These are phyloP conservation scores for barley (Hordeum vulgare) DNA, from an alignment of 176 grass and related monocot genomes.

Conservation along the genomic window DNA sequence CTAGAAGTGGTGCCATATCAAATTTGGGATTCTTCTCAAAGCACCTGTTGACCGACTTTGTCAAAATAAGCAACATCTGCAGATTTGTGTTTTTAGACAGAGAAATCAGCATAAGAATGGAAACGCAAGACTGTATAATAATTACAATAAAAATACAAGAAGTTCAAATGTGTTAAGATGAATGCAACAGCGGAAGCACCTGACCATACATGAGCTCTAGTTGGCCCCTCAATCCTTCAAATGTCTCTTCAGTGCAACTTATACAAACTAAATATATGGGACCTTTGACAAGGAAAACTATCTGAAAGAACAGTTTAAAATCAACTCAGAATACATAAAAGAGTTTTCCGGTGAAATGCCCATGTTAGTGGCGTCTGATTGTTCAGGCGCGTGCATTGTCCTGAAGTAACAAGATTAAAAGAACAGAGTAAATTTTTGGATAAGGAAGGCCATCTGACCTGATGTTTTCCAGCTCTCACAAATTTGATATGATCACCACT, in stretches of 20 bases:
- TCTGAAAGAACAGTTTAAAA: slow-evolving; percentile 44
- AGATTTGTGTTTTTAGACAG: background rate
- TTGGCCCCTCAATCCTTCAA: slow-evolving; percentile 72
- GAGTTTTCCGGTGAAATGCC: background rate
- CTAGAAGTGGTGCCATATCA: slow-evolving; percentile 85
- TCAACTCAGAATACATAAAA: slow-evolving; percentile 2
- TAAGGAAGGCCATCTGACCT: slow-evolving; percentile 39
- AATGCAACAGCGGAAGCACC: slow-evolving; percentile 45
- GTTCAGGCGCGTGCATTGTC: background rate
- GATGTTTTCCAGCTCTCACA: slow-evolving; percentile 91
- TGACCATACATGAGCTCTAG: slow-evolving; percentile 96
- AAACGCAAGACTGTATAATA: background rate
- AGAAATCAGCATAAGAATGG: slow-evolving; percentile 21
- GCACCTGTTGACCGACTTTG: slow-evolving; percentile 86
- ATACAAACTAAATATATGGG: slow-evolving; percentile 98
- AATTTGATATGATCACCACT: slow-evolving; percentile 93
- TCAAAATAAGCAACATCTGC: slow-evolving; percentile 97
- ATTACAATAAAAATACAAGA: background rate
- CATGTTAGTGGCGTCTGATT: background rate
- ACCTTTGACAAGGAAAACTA: slow-evolving; percentile 96
- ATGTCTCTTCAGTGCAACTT: slow-evolving; percentile 88
- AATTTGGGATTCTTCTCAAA: slow-evolving; percentile 99
- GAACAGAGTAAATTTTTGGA: background rate
- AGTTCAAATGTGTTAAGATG: background rate
- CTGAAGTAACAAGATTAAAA: background rate